phyloP scores from a whole-genome alignment of 768 basidiomycete genomes.

The Leccinellum albellum region DNA sequence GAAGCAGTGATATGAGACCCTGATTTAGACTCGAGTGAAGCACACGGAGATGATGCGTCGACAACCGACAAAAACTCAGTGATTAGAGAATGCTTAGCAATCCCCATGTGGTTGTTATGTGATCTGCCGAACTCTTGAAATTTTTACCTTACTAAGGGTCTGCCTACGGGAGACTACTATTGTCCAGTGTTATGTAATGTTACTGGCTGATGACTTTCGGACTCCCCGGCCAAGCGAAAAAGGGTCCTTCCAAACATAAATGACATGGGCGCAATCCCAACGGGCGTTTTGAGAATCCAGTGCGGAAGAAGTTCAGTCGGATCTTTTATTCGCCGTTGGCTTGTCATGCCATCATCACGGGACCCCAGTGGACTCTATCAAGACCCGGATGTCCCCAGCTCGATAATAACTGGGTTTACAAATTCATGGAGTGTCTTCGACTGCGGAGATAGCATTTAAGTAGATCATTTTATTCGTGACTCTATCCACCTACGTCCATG shows the following conservation, averaged over 20 bases:
- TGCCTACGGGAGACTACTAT: no score
- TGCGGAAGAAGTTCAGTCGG: neutral
- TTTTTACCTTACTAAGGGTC: no score
- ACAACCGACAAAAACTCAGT: neutral
- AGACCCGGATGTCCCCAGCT: neutral
- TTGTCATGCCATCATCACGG: neutral
- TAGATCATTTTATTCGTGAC: neutral
- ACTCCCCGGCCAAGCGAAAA: neutral
- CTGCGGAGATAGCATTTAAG: constrained; percentile 8
- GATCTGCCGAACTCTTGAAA: neutral
- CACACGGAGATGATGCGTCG: neutral
- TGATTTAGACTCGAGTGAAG: neutral
- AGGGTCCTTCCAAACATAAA: neutral
- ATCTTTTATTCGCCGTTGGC: neutral
- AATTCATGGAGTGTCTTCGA: neutral
- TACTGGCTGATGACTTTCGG: no score
- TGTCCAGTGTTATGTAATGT: no score
- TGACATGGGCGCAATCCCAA: no score
- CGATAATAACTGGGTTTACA: neutral
- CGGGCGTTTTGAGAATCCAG: neutral
- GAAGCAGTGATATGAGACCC: neutral
- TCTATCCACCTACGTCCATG: constrained; percentile 4
- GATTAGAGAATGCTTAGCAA: neutral
- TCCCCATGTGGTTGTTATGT: neutral
- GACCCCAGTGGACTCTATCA: neutral